Conservation (phyloP, 2,329 filamentous ascomycete species). For the Knufia petricola region DNA sequence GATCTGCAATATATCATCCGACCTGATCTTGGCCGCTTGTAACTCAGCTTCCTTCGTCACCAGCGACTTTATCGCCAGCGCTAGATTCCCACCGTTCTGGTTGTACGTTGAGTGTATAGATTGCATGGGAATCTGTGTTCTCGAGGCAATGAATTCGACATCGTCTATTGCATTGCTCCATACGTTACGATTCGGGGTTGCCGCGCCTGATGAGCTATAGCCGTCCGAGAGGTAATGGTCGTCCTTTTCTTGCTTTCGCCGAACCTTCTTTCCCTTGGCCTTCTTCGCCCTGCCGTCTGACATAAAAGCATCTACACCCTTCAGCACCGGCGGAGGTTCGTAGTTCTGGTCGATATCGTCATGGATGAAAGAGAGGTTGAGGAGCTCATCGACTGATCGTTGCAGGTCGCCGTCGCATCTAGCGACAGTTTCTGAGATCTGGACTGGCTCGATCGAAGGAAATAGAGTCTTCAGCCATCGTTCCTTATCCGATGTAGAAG, state of each 20-base stretch:
- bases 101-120: constrained; percentile 51
- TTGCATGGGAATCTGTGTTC: constrained; percentile 37
- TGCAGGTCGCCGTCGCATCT: constrained; percentile 59
- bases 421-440: constrained; percentile 57
- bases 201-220: constrained; percentile 16
- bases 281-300: constrained; percentile 38
- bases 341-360: constrained; percentile 49
- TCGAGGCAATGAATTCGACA: constrained; percentile 50
- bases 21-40: constrained; percentile 27
- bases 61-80: constrained; percentile 46
- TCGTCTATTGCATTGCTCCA: constrained; percentile 51
- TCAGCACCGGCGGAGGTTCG: constrained; percentile 40
- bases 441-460: constrained; percentile 54
- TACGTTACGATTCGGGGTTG: constrained; percentile 36
- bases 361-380: constrained; percentile 70
- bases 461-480: constrained; percentile 61
- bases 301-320: constrained; percentile 76
- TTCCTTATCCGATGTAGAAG: constrained; percentile 49
- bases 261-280: constrained; percentile 19
- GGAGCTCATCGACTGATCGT: constrained; percentile 65
- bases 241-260: constrained; percentile 25
- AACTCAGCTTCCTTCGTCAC: constrained; percentile 39
- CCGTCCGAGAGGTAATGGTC: constrained; percentile 16
- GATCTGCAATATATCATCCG: constrained; percentile 36
- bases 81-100: constrained; percentile 45